These are phyloP conservation scores for Cladosporium sp. DNA, from an alignment of 2,329 filamentous ascomycete genomes.

Conservation along the genomic window DNA sequence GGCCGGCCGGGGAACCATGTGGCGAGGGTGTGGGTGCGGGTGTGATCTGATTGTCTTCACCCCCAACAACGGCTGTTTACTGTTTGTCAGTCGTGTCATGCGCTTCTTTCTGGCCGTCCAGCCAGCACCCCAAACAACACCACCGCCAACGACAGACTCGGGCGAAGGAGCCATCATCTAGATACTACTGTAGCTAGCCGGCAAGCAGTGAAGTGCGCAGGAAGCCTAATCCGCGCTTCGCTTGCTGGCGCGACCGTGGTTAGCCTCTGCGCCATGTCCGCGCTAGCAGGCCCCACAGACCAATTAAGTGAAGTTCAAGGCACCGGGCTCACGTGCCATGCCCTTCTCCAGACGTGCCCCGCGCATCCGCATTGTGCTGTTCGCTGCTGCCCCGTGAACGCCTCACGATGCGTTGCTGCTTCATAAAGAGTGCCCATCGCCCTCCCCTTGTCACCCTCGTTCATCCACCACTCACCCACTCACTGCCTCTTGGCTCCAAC, in stretches of 20 bases:
- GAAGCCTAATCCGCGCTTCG: constrained; percentile 9
- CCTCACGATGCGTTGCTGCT: constrained; percentile 10
- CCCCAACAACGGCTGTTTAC: constrained; percentile 9
- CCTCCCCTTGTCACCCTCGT: constrained; percentile 5
- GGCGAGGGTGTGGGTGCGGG: constrained; percentile 7
- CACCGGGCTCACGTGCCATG: constrained; percentile 15
- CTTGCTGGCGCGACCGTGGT: constrained; percentile 13
- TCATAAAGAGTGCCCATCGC: constrained; percentile 13
- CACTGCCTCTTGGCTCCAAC: constrained; percentile 7
- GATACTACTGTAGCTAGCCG: background rate
- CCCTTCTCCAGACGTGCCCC: constrained; percentile 16
- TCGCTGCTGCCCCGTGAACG: constrained; percentile 12
- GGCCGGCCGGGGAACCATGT: constrained; percentile 9
- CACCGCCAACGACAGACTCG: background rate
- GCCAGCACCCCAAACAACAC: background rate
- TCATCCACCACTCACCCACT: constrained; percentile 3
- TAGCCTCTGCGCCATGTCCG: constrained; percentile 2
- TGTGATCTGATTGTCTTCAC: constrained; percentile 7
- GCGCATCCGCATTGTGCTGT: constrained; percentile 11
- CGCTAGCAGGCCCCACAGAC: constrained; percentile 14
- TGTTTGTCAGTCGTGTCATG: background rate
- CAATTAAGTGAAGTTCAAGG: constrained; percentile 8
- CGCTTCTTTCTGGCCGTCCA: background rate
- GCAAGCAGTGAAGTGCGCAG: constrained; percentile 6
- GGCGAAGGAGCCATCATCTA: background rate